Evolutionary conservation across 305 asterid species (phyloP), one percentile per base, ranked within the genome.

Genomic region (Ajuga reptans): DNA sequence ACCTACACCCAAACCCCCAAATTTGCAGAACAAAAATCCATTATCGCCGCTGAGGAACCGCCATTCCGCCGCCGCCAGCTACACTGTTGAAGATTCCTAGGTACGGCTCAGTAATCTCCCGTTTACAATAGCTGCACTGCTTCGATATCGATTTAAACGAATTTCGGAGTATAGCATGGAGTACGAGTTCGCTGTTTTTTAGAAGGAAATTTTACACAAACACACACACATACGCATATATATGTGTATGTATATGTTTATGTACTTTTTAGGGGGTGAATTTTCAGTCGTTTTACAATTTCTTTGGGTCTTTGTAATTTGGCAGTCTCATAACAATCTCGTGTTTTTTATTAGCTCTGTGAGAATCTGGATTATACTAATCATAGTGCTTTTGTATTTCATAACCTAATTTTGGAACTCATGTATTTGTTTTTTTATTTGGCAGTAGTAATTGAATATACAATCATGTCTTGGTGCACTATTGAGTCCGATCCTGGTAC

Each of bases 401-500:
- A 51, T 50, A 4, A 66, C 76, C 80, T 77, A 74, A 72, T 75
- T 72, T 66, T 62, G 41, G 24, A 14, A 8, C 61, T 62, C 24
- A 6, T 36, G 7, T 51, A 11, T 24, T 54, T 39, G 1, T 39
- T 51, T 31, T 1, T 34, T 15, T 0, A 33, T 46, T 51, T 50
- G 46, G 61, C 71, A 66, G 72, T 79, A 75, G 83, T 67, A 46
- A 34, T 73, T 77, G 74, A 74, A 70, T 29, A 14, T 37, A 45
- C 73, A 69, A 80, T 31, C 82, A 93, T 90, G 97, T 93, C 99
- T 69, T 93, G 97, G 95, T 93, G 99, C 84, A 93, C 99, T 45
- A 90, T 90, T 29, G 99, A 93, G 81, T 93, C 99, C 51, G 97
- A 93, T 82, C 98, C 98, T 39, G 98, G 98, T 93, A 82, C 39